Evolutionary conservation across 495 filamentous ascomycete species (phyloP), one percentile per base, ranked within the genome.

Genomic region (Platismatia glauca): DNA sequence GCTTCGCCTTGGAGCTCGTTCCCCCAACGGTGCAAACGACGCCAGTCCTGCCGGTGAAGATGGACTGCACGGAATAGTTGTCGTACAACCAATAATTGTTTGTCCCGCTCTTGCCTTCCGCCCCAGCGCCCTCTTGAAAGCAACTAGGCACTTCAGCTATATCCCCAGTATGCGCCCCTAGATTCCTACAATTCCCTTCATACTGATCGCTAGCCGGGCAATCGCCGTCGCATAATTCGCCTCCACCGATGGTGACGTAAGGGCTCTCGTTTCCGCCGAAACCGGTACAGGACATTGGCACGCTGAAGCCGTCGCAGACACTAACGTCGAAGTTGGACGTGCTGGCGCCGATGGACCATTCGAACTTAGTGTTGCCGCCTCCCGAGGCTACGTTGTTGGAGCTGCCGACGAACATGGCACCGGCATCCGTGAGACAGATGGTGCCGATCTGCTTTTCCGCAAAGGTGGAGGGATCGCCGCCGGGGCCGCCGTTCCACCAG

Each of bases 241-340:
- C 48, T 4, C 48, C 48, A 12, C 48, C 48, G 22, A 52, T 52
- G 12, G 48, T 52, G 12, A 16, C 24, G 2, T 27, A 29, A 16
- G 48, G 27, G 27, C 24, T 52, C 27, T 52, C 24, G 27, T 52
- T 52, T 0, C 48, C 48, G 22, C 13, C 27, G 13, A 52, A 52
- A 27, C 48, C 48, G 12, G 48, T 52, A 12, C 48, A 52, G 24
- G 15, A 4, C 48, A 52, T 52, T 12, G 48, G 48, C 48, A 52
- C 48, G 48, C 48, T 52, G 48, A 52, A 52, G 48, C 48, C 48
- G 27, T 52, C 48, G 48, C 48, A 52, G 24, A 52, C 13, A 6
- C 48, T 52, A 4, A 52, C 48, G 5, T 52, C 48, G 15, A 52
- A 52, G 27, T 52, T 52, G 4, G 48, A 52, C 4, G 27, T 29